These are phyloP conservation scores for Kazachstania taianensis DNA, from an alignment of 805 yeast genomes.

Conservation along the genomic window DNA sequence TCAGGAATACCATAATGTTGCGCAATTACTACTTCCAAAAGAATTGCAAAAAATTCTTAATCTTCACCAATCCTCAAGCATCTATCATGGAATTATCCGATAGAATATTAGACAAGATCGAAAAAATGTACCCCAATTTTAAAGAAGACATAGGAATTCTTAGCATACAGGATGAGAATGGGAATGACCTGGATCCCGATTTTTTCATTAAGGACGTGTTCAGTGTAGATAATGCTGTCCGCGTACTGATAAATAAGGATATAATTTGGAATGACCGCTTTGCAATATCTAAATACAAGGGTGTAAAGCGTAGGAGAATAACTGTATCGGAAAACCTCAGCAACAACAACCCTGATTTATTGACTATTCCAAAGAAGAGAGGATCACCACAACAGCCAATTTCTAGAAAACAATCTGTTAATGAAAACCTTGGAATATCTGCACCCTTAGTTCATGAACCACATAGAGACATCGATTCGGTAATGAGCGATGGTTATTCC, in stretches of 20 bases:
- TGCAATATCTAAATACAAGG: constrained; percentile 13
- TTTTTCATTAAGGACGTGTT: constrained; percentile 55
- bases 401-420: background rate
- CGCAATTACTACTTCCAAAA: constrained; percentile 1
- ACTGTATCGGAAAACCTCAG: constrained; percentile 5
- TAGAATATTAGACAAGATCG: constrained; percentile 45
- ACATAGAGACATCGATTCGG: constrained; percentile 16
- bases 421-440: constrained; percentile 20
- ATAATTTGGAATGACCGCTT: constrained; percentile 23
- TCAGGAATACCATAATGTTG: background rate
- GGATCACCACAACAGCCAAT: background rate
- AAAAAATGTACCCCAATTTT: constrained; percentile 50
- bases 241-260: constrained; percentile 35
- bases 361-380: constrained; percentile 10
- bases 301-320: constrained; percentile 13
- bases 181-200: constrained; percentile 73
- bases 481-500: constrained; percentile 8
- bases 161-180: constrained; percentile 52
- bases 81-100: constrained; percentile 39
- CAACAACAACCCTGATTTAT: background rate
- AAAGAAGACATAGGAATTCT: constrained; percentile 43
- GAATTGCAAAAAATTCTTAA: constrained; percentile 43
- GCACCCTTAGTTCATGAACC: constrained; percentile 32
- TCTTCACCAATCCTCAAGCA: constrained; percentile 41
- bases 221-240: constrained; percentile 36